A percentile compares a stretch with the other conserved stretches of the same genome.
phyloP scores from a whole-genome alignment of 768 basidiomycete species.

The Kondoa malvinella region DNA sequence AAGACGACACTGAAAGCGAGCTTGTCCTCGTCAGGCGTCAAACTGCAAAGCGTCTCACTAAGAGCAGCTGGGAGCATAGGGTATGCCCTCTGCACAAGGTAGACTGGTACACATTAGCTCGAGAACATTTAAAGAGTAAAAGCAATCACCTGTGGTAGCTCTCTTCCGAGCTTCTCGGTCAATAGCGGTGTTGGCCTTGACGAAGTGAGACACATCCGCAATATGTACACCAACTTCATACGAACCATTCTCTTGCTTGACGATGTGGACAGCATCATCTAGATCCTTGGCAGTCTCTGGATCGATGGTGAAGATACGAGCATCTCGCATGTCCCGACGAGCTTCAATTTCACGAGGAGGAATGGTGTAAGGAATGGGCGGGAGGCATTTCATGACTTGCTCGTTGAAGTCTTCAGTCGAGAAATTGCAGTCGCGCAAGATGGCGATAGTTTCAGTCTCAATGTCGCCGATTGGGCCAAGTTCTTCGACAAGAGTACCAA shows the following conservation, averaged over 20 bases:
- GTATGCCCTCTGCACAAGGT: constrained; percentile 85
- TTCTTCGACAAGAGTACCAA: constrained; percentile 94
- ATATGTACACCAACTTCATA: constrained; percentile 89
- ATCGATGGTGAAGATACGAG: constrained; percentile 85
- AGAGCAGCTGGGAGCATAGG: constrained; percentile 94
- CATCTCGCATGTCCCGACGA: constrained; percentile 69
- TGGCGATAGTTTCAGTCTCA: constrained; percentile 90
- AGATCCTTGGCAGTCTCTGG: constrained; percentile 75
- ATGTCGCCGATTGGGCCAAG: constrained; percentile 96
- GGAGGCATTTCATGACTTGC: constrained; percentile 82
- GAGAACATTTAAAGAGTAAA: constrained; percentile 34
- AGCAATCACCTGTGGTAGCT: constrained; percentile 42
- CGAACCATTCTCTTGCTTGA: constrained; percentile 73
- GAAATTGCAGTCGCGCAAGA: constrained; percentile 98
- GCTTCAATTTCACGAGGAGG: constrained; percentile 41
- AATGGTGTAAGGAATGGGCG: constrained; percentile 78
- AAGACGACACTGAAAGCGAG: constrained; percentile 80
- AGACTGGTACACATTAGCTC: constrained; percentile 38
- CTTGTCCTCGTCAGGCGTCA: constrained; percentile 71
- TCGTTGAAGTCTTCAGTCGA: constrained; percentile 84
- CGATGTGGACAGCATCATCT: constrained; percentile 86
- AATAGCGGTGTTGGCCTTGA: constrained; percentile 85
- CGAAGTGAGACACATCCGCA: constrained; percentile 88
- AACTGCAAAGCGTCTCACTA: constrained; percentile 80
- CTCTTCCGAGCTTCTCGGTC: constrained; percentile 96